Base-by-base conservation (phyloP, 352 stramenopile genomes). In the Pythium utonaiense region DNA sequence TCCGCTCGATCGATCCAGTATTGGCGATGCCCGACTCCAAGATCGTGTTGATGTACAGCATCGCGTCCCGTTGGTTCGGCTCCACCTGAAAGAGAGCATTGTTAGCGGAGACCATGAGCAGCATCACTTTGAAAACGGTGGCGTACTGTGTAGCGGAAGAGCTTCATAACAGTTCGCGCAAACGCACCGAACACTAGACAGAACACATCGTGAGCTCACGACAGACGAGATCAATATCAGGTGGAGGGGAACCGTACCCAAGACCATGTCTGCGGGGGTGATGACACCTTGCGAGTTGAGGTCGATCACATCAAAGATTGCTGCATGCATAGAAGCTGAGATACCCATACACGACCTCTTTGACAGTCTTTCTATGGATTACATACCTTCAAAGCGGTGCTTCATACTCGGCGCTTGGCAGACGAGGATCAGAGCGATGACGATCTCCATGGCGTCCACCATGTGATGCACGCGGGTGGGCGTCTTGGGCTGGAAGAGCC, bases 401-500 rank as follows among this genome's bases (percentile, higher is more conserved):
- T 71, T 66, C 77, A 86, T 87, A 27, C 54, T 73, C 1, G 75
- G 67, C 17, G 78, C 77, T 52, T 91, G 81, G 30, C 77, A 89
- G 12, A 88, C 77, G 45, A 91, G 73, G 10, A 75, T 66, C 13
- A 91, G 49, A 22, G 77, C 75, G 30, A 89, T 70, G 25, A 89
- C 67, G 14, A 91, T 70, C 57, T 91, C 78, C 68, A 85, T 84
- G n/a, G 60, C 63, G 59, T 91, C 81, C 25, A 91, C 73, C 78
- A 85, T 86, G 58, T 73, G 84, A 66, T 84, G 75, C 31, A 81
- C 75, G 25, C 79, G 69, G 27, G 74, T 87, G 3, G 77, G 69
- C 7, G 74, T 81, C n/a, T 70, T 70, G 1, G 79, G 77, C 44
- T 81, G 55, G 40, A 89, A 86, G 22, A 85, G 62, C 22, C 66